Percentiles rank a stretch among this genome's conserved stretches.
Conservation (phyloP, 371 early-diverging fungal species). For the Rhizopus stolonifer region DNA sequence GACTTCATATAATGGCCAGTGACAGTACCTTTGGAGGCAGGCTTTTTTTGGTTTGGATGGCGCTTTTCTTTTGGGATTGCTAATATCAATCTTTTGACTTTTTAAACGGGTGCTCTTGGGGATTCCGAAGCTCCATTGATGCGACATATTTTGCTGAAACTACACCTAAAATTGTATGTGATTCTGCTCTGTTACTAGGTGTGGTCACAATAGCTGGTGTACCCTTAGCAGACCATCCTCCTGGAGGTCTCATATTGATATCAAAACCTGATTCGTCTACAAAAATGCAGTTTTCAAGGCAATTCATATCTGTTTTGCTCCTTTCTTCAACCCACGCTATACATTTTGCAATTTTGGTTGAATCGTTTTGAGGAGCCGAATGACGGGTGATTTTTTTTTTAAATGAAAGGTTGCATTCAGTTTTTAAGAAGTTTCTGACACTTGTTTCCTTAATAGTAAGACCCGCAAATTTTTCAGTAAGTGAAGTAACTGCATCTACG, state of each 20-base stretch:
- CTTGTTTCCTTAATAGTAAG: slow-evolving; percentile 7
- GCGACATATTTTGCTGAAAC: slow-evolving; percentile 10
- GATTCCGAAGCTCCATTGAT: background rate
- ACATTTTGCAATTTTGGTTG: slow-evolving; percentile 16
- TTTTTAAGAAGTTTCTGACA: slow-evolving; percentile 13
- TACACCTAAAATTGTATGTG: slow-evolving; percentile 17
- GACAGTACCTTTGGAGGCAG: slow-evolving; percentile 4
- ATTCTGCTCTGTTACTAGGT: slow-evolving; percentile 6
- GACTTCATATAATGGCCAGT: slow-evolving; percentile 15
- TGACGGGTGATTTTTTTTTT: slow-evolving; percentile 15
- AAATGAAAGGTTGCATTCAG: slow-evolving; percentile 1
- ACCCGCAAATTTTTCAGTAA: slow-evolving; percentile 9
- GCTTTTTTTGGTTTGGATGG: background rate
- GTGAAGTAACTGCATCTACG: slow-evolving; percentile 11
- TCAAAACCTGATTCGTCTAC: slow-evolving; percentile 17
- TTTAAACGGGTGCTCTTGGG: slow-evolving; percentile 9
- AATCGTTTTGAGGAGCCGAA: slow-evolving; percentile 14
- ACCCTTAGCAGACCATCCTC: slow-evolving; percentile 10
- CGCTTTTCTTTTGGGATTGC: slow-evolving; percentile 8
- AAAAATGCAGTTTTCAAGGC: slow-evolving; percentile 6
- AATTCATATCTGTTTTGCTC: slow-evolving; percentile 9
- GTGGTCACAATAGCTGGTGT: slow-evolving; percentile 17
- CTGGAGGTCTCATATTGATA: slow-evolving; percentile 12
- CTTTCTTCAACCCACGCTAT: slow-evolving; percentile 13
- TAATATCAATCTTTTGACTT: slow-evolving; percentile 4